A percentile compares a stretch with the other conserved stretches of the same genome.
These are phyloP conservation scores for Aphanomyces cochlioides DNA, from an alignment of 352 stramenopile genomes.

Conservation along the genomic window DNA sequence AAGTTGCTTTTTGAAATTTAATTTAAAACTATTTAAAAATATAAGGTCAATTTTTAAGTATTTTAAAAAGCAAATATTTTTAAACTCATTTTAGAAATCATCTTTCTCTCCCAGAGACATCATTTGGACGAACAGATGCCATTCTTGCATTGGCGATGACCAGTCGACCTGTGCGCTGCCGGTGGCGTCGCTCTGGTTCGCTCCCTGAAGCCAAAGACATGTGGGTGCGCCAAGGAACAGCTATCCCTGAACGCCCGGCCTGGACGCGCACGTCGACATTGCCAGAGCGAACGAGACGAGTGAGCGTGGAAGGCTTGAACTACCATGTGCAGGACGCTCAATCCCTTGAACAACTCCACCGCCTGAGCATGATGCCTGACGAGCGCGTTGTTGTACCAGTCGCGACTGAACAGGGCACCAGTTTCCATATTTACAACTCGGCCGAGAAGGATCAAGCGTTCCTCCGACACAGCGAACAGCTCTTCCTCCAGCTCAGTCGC, in stretches of 20 bases:
- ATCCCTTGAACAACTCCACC: conserved; percentile 1
- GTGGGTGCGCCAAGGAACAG: conserved; percentile 11
- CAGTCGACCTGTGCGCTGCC: background rate
- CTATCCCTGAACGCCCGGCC: background rate
- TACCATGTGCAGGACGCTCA: conserved; percentile 1
- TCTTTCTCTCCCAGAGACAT: no score
- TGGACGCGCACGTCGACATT: background rate
- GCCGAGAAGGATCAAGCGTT: background rate
- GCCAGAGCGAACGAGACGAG: background rate
- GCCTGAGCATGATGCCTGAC: background rate
- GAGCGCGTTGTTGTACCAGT: conserved; percentile 1
- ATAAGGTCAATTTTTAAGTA: no score
- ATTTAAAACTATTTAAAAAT: no score
- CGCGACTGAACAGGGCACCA: background rate
- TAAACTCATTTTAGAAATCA: no score
- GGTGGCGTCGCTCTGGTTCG: conserved; percentile 9
- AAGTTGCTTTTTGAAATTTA: no score
- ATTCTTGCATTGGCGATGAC: background rate
- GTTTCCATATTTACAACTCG: background rate
- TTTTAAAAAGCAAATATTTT: no score
- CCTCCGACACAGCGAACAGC: background rate
- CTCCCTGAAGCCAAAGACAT: conserved; percentile 1
- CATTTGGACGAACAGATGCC: background rate
- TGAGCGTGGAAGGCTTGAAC: background rate
- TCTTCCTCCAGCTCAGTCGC: background rate